Percentiles rank a stretch among this genome's conserved stretches.
These are phyloP conservation scores for Trichothecium sympodiale DNA, from an alignment of 2,329 filamentous ascomycete genomes.

Conservation along the genomic window DNA sequence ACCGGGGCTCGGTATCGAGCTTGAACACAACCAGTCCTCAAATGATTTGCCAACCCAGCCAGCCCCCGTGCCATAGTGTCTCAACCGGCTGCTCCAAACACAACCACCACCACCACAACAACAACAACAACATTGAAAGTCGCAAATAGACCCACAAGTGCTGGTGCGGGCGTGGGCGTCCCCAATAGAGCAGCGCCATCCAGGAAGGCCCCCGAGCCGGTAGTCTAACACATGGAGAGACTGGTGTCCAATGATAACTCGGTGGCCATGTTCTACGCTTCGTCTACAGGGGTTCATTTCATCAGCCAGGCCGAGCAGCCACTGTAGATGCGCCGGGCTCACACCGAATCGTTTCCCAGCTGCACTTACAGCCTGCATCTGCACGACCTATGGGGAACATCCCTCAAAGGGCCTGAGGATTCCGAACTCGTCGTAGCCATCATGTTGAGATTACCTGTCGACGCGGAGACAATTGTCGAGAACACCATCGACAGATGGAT, in stretches of 20 bases:
- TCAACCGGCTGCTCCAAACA: background rate
- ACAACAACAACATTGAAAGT: background rate
- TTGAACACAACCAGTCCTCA: background rate
- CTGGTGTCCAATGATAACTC: constrained; percentile 11
- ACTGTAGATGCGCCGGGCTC: constrained; percentile 11
- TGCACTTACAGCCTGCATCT: constrained; percentile 12
- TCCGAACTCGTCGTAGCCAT: constrained; percentile 4
- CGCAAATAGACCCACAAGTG: no score
- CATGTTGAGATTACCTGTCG: constrained; percentile 6
- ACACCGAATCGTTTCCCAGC: constrained; percentile 13
- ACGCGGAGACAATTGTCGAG: constrained; percentile 8
- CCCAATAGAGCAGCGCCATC: background rate
- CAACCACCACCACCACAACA: background rate
- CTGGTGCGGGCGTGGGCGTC: no score
- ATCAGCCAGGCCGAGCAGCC: constrained; percentile 15
- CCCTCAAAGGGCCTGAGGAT: background rate
- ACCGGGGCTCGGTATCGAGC: no score
- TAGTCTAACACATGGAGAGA: constrained; percentile 15
- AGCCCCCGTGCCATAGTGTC: no score
- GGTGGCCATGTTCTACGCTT: constrained; percentile 13
- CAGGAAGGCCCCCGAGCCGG: constrained; percentile 7
- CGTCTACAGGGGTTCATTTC: constrained; percentile 15
- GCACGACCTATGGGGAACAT: constrained; percentile 10
- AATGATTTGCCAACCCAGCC: background rate
- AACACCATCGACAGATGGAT: constrained; percentile 9